These are phyloP conservation scores for Zea luxurians DNA, from an alignment of 176 grass and related monocot species.

Conservation along the genomic window DNA sequence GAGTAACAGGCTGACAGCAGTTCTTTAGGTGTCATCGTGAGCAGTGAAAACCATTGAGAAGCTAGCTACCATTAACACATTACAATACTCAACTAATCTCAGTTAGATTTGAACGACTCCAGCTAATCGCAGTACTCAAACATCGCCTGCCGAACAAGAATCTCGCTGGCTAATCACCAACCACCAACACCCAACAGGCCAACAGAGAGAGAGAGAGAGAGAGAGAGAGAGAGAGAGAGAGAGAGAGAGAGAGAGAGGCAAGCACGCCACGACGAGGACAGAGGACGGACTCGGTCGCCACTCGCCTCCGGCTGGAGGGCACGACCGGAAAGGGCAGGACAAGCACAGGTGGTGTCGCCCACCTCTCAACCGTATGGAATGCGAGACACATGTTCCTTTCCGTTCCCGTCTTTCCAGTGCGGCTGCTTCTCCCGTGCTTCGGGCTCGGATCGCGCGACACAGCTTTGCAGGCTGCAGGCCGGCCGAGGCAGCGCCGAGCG, in stretches of 20 bases:
- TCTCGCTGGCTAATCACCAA: too few species aligned
- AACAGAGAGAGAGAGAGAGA: not conserved
- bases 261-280: not conserved
- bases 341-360: constrained; percentile 6
- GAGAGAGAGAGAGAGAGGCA: not conserved
- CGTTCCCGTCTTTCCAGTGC: not conserved
- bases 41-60: not conserved
- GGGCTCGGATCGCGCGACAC: not conserved
- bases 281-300: not conserved
- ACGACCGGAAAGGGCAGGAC: not conserved
- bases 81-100: not conserved
- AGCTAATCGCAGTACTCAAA: not conserved
- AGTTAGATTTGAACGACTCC: not conserved
- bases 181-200: not conserved
- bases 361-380: not conserved
- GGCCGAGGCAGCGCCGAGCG: not conserved
- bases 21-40: not conserved
- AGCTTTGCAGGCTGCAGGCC: not conserved
- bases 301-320: not conserved
- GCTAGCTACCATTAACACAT: not conserved
- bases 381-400: constrained; percentile 8
- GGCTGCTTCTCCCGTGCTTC: not conserved
- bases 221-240: too few species aligned
- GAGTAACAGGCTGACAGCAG: too few species aligned
- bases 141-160: not conserved